Base-by-base conservation (phyloP, 164 flowering plant species). In the Kalanchoe fedtschenkoi region DNA sequence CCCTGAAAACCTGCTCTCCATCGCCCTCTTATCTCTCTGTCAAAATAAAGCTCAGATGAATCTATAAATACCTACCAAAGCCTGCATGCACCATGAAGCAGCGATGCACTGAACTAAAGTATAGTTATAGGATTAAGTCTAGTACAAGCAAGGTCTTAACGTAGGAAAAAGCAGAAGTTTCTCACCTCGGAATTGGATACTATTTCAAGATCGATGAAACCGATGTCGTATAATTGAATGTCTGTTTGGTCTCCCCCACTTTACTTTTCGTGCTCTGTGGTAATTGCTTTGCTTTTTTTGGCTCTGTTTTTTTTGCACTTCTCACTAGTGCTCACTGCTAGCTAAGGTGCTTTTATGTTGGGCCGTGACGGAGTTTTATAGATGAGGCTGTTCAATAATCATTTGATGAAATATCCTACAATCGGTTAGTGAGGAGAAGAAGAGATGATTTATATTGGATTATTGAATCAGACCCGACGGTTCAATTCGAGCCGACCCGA, bases 1-100 rank as follows among this genome's bases (percentile, higher is more conserved):
- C 61, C 70, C 74, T 1, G 42, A 64, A 22, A 69, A 13, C 66
- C 71, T n/a, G n/a, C n/a, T 74, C 58, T 74, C 78, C 71, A 74
- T 70, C 58, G 46, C 64, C 47, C 63, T 37, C 22, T 13, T n/a
- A n/a, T 16, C 44, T 3, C 35, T 35, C 37, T 21, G n/a, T n/a
- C n/a, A n/a, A n/a, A n/a, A n/a, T n/a, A n/a, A n/a, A n/a, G n/a
- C n/a, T n/a, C n/a, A n/a, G n/a, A n/a, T n/a, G n/a, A n/a, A n/a
- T n/a, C n/a, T n/a, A n/a, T 4, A 37, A 16, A 22, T 30, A 47
- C 29, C 22, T 21, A 43, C 8, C 6, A 43, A 43, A 47, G 14
- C 26, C 54, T 47, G 26, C 30, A 19, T n/a, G n/a, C n/a, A n/a
- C n/a, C n/a, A n/a, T 19, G 54, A 19, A 47, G 54, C 6, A 47